phyloP scores from a whole-genome alignment of 257 asterid species.

The Asclepias syriaca region DNA sequence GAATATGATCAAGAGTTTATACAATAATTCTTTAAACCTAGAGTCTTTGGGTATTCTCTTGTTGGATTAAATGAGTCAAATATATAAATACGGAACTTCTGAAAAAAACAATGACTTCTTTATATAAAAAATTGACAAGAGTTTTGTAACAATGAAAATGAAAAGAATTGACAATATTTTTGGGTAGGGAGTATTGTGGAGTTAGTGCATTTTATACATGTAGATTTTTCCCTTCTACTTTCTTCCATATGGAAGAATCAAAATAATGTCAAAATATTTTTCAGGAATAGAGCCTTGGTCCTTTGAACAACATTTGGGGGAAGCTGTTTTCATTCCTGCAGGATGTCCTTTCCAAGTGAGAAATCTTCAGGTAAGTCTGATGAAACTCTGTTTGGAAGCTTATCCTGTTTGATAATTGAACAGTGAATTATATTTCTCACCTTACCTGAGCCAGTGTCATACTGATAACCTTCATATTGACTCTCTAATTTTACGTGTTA shows the following conservation, averaged over 20 bases:
- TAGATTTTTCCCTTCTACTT: not conserved
- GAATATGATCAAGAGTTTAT: too few species aligned
- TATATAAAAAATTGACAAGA: too few species aligned
- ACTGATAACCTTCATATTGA: not conserved
- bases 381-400: not conserved
- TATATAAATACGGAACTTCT: too few species aligned
- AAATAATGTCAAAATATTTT: slow-evolving; percentile 3
- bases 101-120: too few species aligned
- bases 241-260: not conserved
- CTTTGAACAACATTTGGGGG: slow-evolving; percentile 79
- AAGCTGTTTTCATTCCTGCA: slow-evolving; percentile 85
- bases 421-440: not conserved
- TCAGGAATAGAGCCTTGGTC: slow-evolving; percentile 97
- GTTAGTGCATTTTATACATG: not conserved
- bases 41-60: too few species aligned
- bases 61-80: too few species aligned
- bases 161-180: too few species aligned
- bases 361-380: slow-evolving; percentile 72
- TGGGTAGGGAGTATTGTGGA: not conserved
- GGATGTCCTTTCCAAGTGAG: slow-evolving; percentile 95
- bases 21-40: too few species aligned
- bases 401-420: not conserved
- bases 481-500: not conserved
- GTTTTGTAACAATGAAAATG: too few species aligned
- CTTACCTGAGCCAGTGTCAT: not conserved